These are phyloP conservation scores for Cetraspora pellucida DNA, from an alignment of 192 early-diverging fungal species.

Conservation along the genomic window DNA sequence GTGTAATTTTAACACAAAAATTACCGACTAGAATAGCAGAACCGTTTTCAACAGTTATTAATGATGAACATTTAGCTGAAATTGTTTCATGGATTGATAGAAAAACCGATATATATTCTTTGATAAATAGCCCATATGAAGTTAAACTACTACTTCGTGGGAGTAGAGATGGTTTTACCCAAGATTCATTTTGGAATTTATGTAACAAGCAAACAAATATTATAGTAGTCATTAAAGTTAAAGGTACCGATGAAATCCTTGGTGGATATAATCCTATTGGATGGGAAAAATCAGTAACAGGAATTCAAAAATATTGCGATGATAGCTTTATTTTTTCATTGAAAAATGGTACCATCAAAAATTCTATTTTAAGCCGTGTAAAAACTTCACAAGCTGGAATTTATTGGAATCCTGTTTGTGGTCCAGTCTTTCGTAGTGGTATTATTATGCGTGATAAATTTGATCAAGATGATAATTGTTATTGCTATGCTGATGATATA, in stretches of 20 bases:
- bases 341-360: neutral
- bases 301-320: neutral
- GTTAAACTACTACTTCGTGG: neutral
- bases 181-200: neutral
- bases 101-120: neutral
- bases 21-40: neutral
- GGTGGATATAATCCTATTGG: constrained; percentile 6
- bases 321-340: constrained; percentile 22
- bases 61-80: neutral
- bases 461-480: no score
- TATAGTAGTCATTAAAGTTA: neutral
- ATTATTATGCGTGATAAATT: neutral
- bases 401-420: neutral
- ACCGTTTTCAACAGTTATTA: neutral
- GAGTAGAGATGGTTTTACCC: neutral
- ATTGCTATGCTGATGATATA: no score
- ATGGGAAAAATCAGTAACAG: neutral
- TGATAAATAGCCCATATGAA: neutral
- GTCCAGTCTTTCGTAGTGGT: neutral
- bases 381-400: neutral
- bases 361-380: neutral
- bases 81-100: constrained; percentile 12
- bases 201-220: neutral
- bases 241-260: neutral
- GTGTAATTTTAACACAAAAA: no score